These are phyloP conservation scores for Excoecaria agallocha DNA, from an alignment of 345 rosid genomes.

Conservation along the genomic window DNA sequence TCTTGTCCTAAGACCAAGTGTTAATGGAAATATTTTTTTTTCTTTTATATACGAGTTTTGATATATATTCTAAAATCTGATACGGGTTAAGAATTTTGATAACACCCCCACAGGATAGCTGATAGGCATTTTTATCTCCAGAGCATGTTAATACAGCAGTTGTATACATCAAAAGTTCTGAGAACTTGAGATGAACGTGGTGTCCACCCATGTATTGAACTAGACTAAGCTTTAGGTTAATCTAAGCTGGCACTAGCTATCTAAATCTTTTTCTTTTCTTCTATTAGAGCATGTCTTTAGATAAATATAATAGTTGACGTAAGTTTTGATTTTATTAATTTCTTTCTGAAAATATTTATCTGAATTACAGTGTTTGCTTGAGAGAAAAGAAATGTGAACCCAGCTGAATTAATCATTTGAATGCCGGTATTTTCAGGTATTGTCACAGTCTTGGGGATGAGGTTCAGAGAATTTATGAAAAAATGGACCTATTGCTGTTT, in stretches of 20 bases:
- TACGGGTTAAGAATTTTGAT: neutral
- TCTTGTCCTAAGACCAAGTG: neutral
- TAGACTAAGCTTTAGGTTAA: neutral
- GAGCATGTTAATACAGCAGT: neutral
- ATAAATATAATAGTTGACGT: neutral
- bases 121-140: neutral
- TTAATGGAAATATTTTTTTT: neutral
- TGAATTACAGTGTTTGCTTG: neutral
- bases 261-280: neutral
- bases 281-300: neutral
- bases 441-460: constrained; percentile 51
- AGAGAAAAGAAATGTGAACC: neutral
- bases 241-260: neutral
- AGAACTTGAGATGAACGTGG: neutral
- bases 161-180: neutral
- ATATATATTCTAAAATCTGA: neutral
- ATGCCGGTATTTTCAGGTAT: constrained; percentile 50
- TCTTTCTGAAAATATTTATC: neutral
- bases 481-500: constrained; percentile 73
- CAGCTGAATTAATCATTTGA: constrained; percentile 11
- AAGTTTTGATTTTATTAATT: neutral
- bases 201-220: neutral
- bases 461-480: constrained; percentile 59
- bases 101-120: neutral
- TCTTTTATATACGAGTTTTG: neutral